Evolutionary conservation across 1,139 yeast species (phyloP).

Genomic region (Suhomyces choctaworum): DNA sequence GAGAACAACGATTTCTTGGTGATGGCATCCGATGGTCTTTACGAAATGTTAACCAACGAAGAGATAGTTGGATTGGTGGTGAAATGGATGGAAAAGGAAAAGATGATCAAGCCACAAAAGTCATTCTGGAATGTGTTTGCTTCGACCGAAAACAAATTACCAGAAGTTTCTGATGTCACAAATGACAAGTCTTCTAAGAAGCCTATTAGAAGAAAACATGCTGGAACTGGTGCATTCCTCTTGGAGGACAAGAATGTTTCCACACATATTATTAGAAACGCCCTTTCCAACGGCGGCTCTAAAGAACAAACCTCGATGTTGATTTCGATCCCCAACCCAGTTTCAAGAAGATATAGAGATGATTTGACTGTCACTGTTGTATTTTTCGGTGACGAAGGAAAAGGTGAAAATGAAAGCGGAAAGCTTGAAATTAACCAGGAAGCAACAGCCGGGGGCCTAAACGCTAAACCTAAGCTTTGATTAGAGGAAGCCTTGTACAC

Average conservation of each 20-base stretch:
- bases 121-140: constrained; percentile 51
- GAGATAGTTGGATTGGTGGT: constrained; percentile 92
- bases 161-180: constrained; percentile 63
- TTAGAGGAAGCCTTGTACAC: not conserved
- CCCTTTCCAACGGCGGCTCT: constrained; percentile 85
- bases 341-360: constrained; percentile 89
- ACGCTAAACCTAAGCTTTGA: constrained; percentile 52
- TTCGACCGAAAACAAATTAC: constrained; percentile 53
- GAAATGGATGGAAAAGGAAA: constrained; percentile 85
- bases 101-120: constrained; percentile 58
- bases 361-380: constrained; percentile 95
- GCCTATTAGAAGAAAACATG: constrained; percentile 41
- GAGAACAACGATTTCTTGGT: constrained; percentile 81
- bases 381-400: constrained; percentile 69
- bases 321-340: constrained; percentile 90
- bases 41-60: constrained; percentile 87
- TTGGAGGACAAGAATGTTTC: constrained; percentile 85
- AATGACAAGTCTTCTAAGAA: constrained; percentile 50
- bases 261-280: constrained; percentile 91
- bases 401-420: constrained; percentile 47
- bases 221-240: constrained; percentile 40
- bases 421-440: constrained; percentile 51
- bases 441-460: constrained; percentile 60
- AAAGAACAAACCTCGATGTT: constrained; percentile 85
- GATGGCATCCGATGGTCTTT: constrained; percentile 92